These are phyloP conservation scores for Dioscorea dumetorum DNA, from an alignment of 106 monocot species.

Conservation along the genomic window DNA sequence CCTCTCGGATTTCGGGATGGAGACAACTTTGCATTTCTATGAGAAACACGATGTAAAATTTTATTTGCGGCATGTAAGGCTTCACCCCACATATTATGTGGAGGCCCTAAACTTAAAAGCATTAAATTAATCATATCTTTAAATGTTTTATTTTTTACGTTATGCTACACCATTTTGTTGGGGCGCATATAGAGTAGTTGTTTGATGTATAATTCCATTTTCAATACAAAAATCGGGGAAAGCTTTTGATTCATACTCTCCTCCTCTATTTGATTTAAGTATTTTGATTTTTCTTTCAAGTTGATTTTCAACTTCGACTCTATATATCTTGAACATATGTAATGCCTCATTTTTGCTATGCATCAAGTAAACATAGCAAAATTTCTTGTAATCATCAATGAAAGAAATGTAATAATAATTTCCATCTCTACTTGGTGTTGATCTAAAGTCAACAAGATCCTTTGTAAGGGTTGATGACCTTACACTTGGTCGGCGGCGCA, in stretches of 20 bases:
- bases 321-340: not conserved
- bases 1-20: not conserved
- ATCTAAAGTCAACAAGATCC: not conserved
- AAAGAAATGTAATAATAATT: constrained; percentile 2
- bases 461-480: too few species aligned
- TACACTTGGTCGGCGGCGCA: too few species aligned
- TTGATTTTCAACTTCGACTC: not conserved
- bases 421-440: not conserved
- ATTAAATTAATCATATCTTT: constrained; percentile 3
- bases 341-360: not conserved
- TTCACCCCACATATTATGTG: not conserved
- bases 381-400: not conserved
- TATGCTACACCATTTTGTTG: not conserved
- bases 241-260: not conserved
- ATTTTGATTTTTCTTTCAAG: not conserved
- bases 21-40: not conserved
- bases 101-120: not conserved
- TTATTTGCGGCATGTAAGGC: not conserved
- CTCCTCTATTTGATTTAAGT: constrained; percentile 2
- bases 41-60: not conserved
- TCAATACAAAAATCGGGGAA: not conserved
- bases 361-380: not conserved
- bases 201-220: constrained; percentile 5
- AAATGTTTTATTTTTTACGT: constrained; percentile 7
- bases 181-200: not conserved